Evolutionary conservation across 345 rosid species (phyloP).

Genomic region (Boechera retrofracta): DNA sequence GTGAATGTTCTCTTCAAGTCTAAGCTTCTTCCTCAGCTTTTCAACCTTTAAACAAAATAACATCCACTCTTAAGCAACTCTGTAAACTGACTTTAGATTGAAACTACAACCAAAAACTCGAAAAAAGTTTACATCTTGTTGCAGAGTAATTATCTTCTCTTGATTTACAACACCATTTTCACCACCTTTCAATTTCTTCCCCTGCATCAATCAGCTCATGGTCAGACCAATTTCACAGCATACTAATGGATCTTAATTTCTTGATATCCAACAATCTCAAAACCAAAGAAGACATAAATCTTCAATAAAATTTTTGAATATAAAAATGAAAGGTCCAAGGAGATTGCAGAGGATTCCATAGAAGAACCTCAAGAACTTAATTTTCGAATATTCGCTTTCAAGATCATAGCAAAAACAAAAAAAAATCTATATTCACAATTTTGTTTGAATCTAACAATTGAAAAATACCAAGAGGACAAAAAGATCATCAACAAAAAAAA

Average conservation of each 20-base stretch:
- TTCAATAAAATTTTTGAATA: background rate
- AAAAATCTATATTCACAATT: background rate
- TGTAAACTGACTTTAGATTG: background rate
- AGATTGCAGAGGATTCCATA: background rate
- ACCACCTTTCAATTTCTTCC: slow-evolving; percentile 49
- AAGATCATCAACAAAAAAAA: background rate
- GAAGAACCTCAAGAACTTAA: background rate
- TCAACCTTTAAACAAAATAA: slow-evolving; percentile 60
- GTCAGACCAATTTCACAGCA: slow-evolving; percentile 44
- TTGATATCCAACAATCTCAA: background rate
- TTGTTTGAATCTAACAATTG: background rate
- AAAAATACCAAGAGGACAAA: background rate
- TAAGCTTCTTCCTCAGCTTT: slow-evolving; percentile 80
- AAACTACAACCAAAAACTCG: background rate
- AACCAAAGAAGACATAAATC: background rate
- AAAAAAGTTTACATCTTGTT: slow-evolving; percentile 65
- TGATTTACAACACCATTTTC: slow-evolving; percentile 50
- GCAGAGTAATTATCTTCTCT: slow-evolving; percentile 67
- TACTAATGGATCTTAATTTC: background rate
- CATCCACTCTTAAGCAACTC: background rate
- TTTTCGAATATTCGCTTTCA: background rate
- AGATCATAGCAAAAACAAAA: slow-evolving; percentile 18
- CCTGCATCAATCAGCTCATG: slow-evolving; percentile 49
- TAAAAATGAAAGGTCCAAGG: background rate
- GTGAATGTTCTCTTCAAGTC: slow-evolving; percentile 82